Base-by-base conservation (phyloP, 306 rosid species). In the Arachis stenosperma region DNA sequence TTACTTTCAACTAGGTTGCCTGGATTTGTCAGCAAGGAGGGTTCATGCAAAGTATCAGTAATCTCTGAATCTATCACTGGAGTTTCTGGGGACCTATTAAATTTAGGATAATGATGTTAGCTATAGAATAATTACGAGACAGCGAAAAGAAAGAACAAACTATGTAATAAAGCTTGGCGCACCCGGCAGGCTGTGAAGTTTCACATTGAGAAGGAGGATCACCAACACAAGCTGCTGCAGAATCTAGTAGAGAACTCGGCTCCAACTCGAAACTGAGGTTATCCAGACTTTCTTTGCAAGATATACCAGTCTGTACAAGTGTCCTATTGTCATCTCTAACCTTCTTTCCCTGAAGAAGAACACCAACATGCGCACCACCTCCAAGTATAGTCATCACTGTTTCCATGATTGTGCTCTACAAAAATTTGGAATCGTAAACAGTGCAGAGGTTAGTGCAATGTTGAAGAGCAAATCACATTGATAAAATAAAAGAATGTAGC, bases 291-390 rank as follows among this genome's bases (percentile, higher is more conserved):
- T 90, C 96, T 81, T 90, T 86, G 78, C 84, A 74, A 62, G 97
- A 87, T 68, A 93, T 72, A 63, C 97, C 98, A 1, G 88, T 86
- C 88, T 93, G 97, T 76, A 82, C 75, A 41, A 93, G 90, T 59
- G 96, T 93, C 75, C 87, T 88, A 73, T 83, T 71, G 75, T 93
- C 98, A 74, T 93, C 97, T 73, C 87, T 78, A 62, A 90, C 87
- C 71, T 86, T 84, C 76, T 90, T 82, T 58, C 93, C 98, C 39
- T 93, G 93, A 77, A 82, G 81, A 53, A 84, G 81, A 74, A 93
- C 85, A 56, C 94, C 97, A 14, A 93, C 90, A 71, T 71, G 86
- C 29, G 87, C 75, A 29, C 88, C 93, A 54, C 88, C 90, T 70
- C 83, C 85, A 75, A 93, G 90, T 75, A 90, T 78, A 72, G 94